Evolutionary conservation across 2,329 filamentous ascomycete species (phyloP), one percentile per base, ranked within the genome.

Genomic region (Ascochyta koolunga): DNA sequence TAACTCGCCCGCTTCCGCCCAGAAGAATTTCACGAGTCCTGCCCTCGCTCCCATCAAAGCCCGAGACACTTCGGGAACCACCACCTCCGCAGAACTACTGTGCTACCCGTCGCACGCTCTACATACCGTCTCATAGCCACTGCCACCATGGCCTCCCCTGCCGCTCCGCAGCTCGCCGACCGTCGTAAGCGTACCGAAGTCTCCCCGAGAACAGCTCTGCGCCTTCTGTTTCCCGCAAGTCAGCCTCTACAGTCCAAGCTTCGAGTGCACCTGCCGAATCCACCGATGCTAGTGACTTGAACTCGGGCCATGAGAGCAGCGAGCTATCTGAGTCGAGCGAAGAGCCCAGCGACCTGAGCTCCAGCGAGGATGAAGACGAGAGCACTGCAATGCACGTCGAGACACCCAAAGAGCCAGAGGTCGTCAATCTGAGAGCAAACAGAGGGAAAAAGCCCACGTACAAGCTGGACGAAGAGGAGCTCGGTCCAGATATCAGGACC

Each of bases 331-430:
- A 70, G 18, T 75, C 73, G 21, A 75, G 72, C 50, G 69, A 73
- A 45, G 73, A 74, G 44, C 70, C 73, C 16, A 75, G 72, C 61
- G 70, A 70, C 19, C 64, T 71, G 19, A 70, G 65, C 40, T 69
- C 66, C 1, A 65, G 61, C 35, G 72, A 74, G n/a, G 64, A 65
- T 9, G 63, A 62, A 9, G 54, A 59, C 11, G 65, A 64, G 4
- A 52, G 16, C 57, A 64, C 21, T 58, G 59, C 62, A 24, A 50
- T 40, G 24, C 45, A 48, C 21, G 25, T 19, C 15, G 44, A 49
- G 41, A 29, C 36, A n/a, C 21, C 33, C 18, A 31, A 54, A 37
- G 48, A 63, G 18, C 50, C 58, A 15, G 54, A 50, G 27, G 55
- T 72, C 9, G 61, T 68, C 8, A 72, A 73, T 16, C 48, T 72